These are phyloP conservation scores for Hansenula lynferdii DNA, from an alignment of 1,139 yeast species.

Conservation along the genomic window DNA sequence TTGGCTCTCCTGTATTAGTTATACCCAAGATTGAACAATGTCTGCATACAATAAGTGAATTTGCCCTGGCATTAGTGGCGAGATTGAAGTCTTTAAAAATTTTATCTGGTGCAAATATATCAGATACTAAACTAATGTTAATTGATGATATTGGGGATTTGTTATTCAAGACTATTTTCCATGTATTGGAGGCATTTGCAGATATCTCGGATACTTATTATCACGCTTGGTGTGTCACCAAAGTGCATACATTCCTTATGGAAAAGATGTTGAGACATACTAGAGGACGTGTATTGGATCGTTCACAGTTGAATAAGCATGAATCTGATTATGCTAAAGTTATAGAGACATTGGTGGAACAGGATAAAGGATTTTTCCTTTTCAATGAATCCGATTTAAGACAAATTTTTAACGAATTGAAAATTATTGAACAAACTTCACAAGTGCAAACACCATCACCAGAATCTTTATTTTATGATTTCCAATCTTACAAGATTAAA, in stretches of 20 bases:
- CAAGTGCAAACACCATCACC: not conserved
- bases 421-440: constrained; percentile 2
- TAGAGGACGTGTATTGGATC: constrained; percentile 8
- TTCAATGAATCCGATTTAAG: constrained; percentile 9
- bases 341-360: constrained; percentile 6
- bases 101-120: constrained; percentile 3
- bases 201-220: constrained; percentile 16
- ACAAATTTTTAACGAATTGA: constrained; percentile 6
- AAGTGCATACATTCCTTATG: constrained; percentile 14
- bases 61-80: constrained; percentile 10
- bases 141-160: constrained; percentile 11
- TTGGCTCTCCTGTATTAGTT: constrained; percentile 13
- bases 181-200: constrained; percentile 7
- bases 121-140: not conserved
- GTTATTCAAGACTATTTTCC: constrained; percentile 2
- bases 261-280: constrained; percentile 8
- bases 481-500: constrained; percentile 3
- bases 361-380: constrained; percentile 11
- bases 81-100: constrained; percentile 16
- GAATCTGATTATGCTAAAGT: constrained; percentile 10
- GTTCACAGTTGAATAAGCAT: not conserved
- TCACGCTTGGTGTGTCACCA: constrained; percentile 20
- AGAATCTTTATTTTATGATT: not conserved
- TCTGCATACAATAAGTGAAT: constrained; percentile 15
- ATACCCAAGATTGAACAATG: constrained; percentile 18